These are phyloP conservation scores for Didymella pomorum DNA, from an alignment of 2,329 filamentous ascomycete species.

Conservation along the genomic window DNA sequence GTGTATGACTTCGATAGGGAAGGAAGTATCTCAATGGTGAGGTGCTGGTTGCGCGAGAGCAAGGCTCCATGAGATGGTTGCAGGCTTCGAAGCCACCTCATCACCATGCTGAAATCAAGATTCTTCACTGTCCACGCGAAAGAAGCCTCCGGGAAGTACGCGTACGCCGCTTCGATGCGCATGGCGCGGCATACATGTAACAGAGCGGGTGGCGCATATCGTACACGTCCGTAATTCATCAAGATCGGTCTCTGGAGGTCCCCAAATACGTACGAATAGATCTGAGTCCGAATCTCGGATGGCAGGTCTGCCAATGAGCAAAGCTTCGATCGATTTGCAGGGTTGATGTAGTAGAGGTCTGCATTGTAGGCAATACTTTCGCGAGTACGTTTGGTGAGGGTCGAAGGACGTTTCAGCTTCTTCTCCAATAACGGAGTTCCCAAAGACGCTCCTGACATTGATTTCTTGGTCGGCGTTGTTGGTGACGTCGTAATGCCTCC, in stretches of 20 bases:
- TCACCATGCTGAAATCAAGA: conserved; percentile 27
- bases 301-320: conserved; percentile 34
- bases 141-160: conserved; percentile 31
- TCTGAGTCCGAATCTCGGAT: conserved; percentile 29
- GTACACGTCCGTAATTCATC: conserved; percentile 11
- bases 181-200: conserved; percentile 36
- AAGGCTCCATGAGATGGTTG: conserved; percentile 27
- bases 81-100: conserved; percentile 28
- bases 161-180: conserved; percentile 41
- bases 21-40: conserved; percentile 24
- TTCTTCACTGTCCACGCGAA: conserved; percentile 30
- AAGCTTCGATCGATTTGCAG: conserved; percentile 21
- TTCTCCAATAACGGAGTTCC: background rate
- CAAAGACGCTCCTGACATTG: background rate
- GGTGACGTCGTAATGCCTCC: background rate
- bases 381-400: conserved; percentile 16
- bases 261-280: conserved; percentile 27
- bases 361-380: conserved; percentile 20
- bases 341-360: conserved; percentile 27
- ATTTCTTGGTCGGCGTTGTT: background rate
- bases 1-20: conserved; percentile 15
- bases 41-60: conserved; percentile 26
- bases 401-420: conserved; percentile 27
- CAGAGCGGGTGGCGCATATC: conserved; percentile 7
- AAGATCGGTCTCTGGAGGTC: conserved; percentile 6